Conservation (phyloP, 139 green algal genomes). For the Coelastrella sp. region DNA sequence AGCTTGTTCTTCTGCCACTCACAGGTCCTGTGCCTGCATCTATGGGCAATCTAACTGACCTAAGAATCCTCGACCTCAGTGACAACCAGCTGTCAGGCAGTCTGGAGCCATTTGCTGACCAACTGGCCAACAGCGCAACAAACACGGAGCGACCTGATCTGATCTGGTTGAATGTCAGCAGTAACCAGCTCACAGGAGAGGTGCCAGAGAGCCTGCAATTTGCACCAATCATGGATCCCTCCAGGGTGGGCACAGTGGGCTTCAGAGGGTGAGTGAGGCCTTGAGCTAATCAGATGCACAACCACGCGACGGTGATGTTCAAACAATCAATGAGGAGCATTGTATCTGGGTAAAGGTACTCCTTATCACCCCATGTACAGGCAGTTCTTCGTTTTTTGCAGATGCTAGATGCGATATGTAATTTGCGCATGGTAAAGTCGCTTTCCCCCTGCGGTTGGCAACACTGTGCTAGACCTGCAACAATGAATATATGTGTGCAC, state of each 20-base stretch:
- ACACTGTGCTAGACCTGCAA: no score
- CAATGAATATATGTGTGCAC: background rate
- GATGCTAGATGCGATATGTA: no score
- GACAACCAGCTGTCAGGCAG: constrained; percentile 4
- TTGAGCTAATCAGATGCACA: no score
- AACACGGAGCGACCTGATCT: background rate
- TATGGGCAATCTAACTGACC: background rate
- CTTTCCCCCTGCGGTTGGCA: no score
- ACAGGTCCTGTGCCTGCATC: constrained; percentile 14
- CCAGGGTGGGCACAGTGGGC: background rate
- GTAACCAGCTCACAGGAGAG: background rate
- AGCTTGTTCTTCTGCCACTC: background rate
- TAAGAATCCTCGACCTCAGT: background rate
- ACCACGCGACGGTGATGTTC: no score
- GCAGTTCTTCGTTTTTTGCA: no score
- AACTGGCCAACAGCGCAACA: background rate
- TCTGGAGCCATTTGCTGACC: background rate
- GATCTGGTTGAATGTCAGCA: background rate
- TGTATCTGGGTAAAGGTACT: no score
- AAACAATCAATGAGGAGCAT: no score
- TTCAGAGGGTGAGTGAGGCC: constrained; percentile 2
- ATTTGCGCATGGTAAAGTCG: no score
- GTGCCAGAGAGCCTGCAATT: background rate
- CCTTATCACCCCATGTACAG: no score
- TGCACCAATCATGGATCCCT: constrained; percentile 2